Conservation (phyloP, 2,329 filamentous ascomycete species). For the Neonectria hederae region DNA sequence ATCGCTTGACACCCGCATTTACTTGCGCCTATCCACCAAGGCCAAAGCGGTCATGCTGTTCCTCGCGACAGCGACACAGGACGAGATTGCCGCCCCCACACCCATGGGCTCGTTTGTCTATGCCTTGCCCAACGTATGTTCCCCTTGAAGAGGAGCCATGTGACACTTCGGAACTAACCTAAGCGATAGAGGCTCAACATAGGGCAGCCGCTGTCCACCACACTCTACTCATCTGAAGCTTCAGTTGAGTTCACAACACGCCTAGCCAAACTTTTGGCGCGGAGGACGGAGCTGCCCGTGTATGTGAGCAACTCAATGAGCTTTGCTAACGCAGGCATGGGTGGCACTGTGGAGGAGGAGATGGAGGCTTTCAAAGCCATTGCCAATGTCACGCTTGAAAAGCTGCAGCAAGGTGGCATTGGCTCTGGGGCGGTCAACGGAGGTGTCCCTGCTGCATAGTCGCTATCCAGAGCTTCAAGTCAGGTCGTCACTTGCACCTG, state of each 20-base stretch:
- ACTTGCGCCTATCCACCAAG: slow-evolving; percentile 67
- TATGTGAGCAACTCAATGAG: slow-evolving; percentile 92
- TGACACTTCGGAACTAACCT: slow-evolving; percentile 25
- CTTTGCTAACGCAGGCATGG: slow-evolving; percentile 76
- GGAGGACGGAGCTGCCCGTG: slow-evolving; percentile 75
- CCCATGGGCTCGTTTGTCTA: slow-evolving; percentile 92
- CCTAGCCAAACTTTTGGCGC: slow-evolving; percentile 84
- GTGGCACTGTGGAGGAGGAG: slow-evolving; percentile 89
- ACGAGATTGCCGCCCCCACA: slow-evolving; percentile 59
- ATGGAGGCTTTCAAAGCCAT: slow-evolving; percentile 86
- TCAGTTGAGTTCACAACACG: slow-evolving; percentile 89
- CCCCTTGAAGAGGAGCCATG: slow-evolving; percentile 8
- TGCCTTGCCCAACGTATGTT: slow-evolving; percentile 84
- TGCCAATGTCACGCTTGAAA: slow-evolving; percentile 68
- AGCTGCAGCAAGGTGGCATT: slow-evolving; percentile 37
- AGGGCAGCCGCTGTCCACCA: slow-evolving; percentile 76
- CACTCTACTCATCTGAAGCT: slow-evolving; percentile 78
- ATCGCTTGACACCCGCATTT: slow-evolving; percentile 68
- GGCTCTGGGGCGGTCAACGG: slow-evolving; percentile 17
- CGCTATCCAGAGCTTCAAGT: not conserved
- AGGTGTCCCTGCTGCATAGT: not conserved
- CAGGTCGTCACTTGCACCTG: not conserved
- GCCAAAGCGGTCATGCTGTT: slow-evolving; percentile 68
- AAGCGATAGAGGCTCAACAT: slow-evolving; percentile 59
- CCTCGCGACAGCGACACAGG: slow-evolving; percentile 66